Conservation (phyloP, 345 rosid genomes). For the Arabidopsis arenosa region DNA sequence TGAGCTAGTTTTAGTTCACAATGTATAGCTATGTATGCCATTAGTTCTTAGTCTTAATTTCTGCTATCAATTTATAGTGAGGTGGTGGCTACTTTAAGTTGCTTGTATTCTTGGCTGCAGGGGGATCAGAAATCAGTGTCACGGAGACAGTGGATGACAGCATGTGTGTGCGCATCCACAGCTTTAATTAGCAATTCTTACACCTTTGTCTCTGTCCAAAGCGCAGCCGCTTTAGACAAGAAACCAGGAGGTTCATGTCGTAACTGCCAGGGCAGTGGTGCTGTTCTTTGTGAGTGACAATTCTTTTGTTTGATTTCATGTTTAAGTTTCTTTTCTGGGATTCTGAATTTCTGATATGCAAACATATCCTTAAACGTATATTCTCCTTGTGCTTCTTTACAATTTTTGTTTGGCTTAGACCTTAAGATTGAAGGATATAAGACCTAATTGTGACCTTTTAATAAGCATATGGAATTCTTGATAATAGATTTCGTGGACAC, state of each 20-base stretch:
- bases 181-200: constrained; percentile 55
- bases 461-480: neutral
- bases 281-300: constrained; percentile 73
- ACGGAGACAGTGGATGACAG: constrained; percentile 64
- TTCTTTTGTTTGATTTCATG: neutral
- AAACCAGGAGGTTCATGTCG: constrained; percentile 74
- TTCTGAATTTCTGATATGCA: neutral
- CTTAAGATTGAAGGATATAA: neutral
- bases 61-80: neutral
- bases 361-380: neutral
- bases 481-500: neutral
- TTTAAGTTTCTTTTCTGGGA: neutral
- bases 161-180: constrained; percentile 69
- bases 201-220: constrained; percentile 51
- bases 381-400: neutral
- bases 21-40: neutral
- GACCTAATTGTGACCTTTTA: neutral
- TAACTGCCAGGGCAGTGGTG: constrained; percentile 85
- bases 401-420: neutral
- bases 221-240: constrained; percentile 57
- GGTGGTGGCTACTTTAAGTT: neutral
- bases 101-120: constrained; percentile 45
- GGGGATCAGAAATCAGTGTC: constrained; percentile 53
- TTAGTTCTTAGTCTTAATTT: neutral
- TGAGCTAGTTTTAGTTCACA: constrained; percentile 9